Conservation (phyloP, 768 basidiomycete species). For the Naganishia friedmannii region DNA sequence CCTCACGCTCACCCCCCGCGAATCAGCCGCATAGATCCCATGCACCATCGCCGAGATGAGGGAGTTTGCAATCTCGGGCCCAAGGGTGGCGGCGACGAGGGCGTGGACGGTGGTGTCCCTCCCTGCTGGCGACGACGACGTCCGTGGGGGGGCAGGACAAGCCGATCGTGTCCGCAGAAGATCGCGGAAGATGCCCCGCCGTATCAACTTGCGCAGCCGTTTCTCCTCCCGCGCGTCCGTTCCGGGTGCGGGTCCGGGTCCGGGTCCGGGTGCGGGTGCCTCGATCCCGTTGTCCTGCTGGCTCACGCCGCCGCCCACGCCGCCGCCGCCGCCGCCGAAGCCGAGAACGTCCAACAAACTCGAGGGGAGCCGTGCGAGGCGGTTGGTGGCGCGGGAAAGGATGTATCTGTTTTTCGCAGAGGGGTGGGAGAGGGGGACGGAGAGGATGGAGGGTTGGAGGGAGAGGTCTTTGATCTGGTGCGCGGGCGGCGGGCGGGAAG, state of each 20-base stretch:
- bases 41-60: slow-evolving; percentile 80
- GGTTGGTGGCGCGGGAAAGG: slow-evolving; percentile 41
- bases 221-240: background rate
- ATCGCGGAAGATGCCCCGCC: slow-evolving; percentile 63
- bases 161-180: slow-evolving; percentile 54
- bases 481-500: too few species aligned
- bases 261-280: too few species aligned
- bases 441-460: slow-evolving; percentile 63
- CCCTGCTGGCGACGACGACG: background rate
- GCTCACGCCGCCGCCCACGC: too few species aligned
- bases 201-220: slow-evolving; percentile 51
- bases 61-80: slow-evolving; percentile 68
- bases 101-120: slow-evolving; percentile 77
- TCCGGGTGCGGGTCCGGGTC: too few species aligned
- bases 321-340: too few species aligned
- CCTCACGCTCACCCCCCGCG: slow-evolving; percentile 68
- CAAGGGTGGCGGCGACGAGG: slow-evolving; percentile 71
- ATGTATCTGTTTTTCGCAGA: slow-evolving; percentile 77
- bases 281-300: too few species aligned
- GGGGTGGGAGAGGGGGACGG: slow-evolving; percentile 64
- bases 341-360: background rate
- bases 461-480: slow-evolving; percentile 77
- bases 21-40: slow-evolving; percentile 88
- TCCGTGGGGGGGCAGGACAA: slow-evolving; percentile 12
- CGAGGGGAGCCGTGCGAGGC: slow-evolving; percentile 6